Evolutionary conservation across 352 stramenopile genomes (phyloP), one percentile per base, ranked within the genome.

Genomic region (Phytophthora chlamydospora): DNA sequence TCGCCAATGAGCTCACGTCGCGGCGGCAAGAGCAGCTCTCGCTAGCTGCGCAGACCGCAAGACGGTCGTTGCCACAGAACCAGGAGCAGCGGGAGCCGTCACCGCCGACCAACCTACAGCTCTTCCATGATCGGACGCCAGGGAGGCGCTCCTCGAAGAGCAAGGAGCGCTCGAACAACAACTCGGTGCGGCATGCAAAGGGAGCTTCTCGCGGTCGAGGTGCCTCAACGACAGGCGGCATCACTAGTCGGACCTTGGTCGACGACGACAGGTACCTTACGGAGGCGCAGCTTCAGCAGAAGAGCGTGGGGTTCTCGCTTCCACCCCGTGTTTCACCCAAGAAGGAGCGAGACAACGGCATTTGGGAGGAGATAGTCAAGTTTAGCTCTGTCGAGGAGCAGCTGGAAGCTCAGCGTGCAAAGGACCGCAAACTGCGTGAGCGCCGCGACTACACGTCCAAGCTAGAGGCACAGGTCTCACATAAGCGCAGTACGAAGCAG

Each of bases 351-450:
- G 76, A 73, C 61, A 88, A 84, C 49, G 79, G 82, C 27, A 92
- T 94, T 38, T 94, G 85, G 85, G 83, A 92, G 45, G 77, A 92
- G 50, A 91, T 94, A 48, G 85, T 90, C 54, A 85, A 92, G 72
- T 92, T 85, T 55, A 77, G 76, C 43, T 87, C 77, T 4, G 50
- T 91, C 4, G 82, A 91, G 50, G 85, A 94, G 62, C 68, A 81
- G 48, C 56, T 76, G 8, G 85, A 94, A 32, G 78, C 73, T 1
- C 51, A 84, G 41, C 66, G 62, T 19, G 24, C 32, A 5, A 68
- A 68, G 58, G 71, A 84, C 54, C 71, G 66, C 6, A 72, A 76
- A 5, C 16, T 59, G 6, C 72, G 71, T 13, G 70, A 78, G 27
- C 72, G 78, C 12, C 49, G 38, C 0, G 67, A 80, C 17, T 76